Conservation (phyloP, 2,329 filamentous ascomycete genomes). For the Tolypocladium pustulatum region DNA sequence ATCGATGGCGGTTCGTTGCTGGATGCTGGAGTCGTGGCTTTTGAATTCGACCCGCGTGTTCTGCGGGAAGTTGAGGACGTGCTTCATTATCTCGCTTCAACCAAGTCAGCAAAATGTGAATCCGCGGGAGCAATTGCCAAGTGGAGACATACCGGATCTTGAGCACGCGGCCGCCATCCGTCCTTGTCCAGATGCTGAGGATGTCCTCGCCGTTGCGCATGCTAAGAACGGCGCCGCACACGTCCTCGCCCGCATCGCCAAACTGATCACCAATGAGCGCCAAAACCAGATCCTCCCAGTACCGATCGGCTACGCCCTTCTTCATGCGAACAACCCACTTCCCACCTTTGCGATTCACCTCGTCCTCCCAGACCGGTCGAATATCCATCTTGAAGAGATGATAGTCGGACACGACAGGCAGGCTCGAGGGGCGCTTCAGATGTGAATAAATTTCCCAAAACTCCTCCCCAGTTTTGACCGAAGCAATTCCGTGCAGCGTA, state of each 20-base stretch:
- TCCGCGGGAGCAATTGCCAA: background rate
- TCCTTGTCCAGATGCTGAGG: slow-evolving; percentile 94
- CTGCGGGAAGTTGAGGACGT: slow-evolving; percentile 70
- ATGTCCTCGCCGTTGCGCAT: slow-evolving; percentile 95
- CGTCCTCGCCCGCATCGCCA: slow-evolving; percentile 80
- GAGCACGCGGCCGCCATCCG: slow-evolving; percentile 83
- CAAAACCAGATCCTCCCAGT: slow-evolving; percentile 90
- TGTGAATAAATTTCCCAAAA: slow-evolving; percentile 88
- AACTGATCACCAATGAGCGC: slow-evolving; percentile 93
- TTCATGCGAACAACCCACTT: slow-evolving; percentile 97
- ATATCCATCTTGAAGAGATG: slow-evolving; percentile 97
- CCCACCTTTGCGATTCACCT: slow-evolving; percentile 88
- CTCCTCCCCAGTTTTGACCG: slow-evolving; percentile 72
- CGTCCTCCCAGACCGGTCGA: slow-evolving; percentile 95
- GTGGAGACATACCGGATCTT: slow-evolving; percentile 70
- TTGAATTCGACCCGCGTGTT: slow-evolving; percentile 94
- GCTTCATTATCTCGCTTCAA: slow-evolving; percentile 82
- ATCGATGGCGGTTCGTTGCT: slow-evolving; percentile 81
- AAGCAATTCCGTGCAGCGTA: slow-evolving; percentile 78
- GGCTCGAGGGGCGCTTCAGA: slow-evolving; percentile 74
- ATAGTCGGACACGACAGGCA: slow-evolving; percentile 92
- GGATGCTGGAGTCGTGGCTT: slow-evolving; percentile 91
- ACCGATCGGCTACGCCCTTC: slow-evolving; percentile 92
- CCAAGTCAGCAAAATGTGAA: slow-evolving; percentile 9
- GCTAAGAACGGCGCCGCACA: slow-evolving; percentile 90